These are phyloP conservation scores for Irpex sp. DNA, from an alignment of 1,284 basidiomycete genomes.

Conservation along the genomic window DNA sequence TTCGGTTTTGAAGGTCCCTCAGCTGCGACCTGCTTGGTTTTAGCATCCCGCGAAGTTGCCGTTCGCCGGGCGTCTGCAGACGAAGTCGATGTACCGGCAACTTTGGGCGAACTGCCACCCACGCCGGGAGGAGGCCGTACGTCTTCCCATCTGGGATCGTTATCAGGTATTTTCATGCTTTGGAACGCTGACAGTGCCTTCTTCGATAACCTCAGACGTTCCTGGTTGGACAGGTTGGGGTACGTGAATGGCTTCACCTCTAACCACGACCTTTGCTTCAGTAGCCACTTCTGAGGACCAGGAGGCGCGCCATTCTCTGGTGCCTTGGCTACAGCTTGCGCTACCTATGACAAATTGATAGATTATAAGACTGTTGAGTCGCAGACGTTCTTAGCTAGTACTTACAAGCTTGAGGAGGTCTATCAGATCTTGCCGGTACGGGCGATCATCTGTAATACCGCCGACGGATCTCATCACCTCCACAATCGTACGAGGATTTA, in stretches of 20 bases:
- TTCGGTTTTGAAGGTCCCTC: constrained; percentile 20
- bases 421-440: constrained; percentile 19
- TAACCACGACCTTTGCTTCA: constrained; percentile 54
- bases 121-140: constrained; percentile 17
- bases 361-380: no score
- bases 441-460: constrained; percentile 17
- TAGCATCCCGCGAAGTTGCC: constrained; percentile 32
- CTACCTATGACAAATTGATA: not conserved
- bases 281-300: constrained; percentile 41
- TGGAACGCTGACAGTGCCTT: constrained; percentile 44
- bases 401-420: not conserved
- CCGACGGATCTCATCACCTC: constrained; percentile 19
- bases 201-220: constrained; percentile 44
- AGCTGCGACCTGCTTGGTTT: constrained; percentile 30
- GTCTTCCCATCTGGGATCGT: constrained; percentile 53
- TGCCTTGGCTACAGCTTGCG: not conserved
- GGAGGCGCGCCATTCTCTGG: constrained; percentile 21
- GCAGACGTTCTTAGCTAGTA: not conserved
- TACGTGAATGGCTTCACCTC: constrained; percentile 68
- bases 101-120: not conserved
- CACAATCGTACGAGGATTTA: constrained; percentile 41
- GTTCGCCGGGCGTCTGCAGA: constrained; percentile 7
- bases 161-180: constrained; percentile 48
- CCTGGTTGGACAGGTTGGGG: constrained; percentile 41
- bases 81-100: not conserved